Evolutionary conservation across 1,284 basidiomycete genomes (phyloP), one percentile per base, ranked within the genome.

Genomic region (Pseudozyma thailandica): DNA sequence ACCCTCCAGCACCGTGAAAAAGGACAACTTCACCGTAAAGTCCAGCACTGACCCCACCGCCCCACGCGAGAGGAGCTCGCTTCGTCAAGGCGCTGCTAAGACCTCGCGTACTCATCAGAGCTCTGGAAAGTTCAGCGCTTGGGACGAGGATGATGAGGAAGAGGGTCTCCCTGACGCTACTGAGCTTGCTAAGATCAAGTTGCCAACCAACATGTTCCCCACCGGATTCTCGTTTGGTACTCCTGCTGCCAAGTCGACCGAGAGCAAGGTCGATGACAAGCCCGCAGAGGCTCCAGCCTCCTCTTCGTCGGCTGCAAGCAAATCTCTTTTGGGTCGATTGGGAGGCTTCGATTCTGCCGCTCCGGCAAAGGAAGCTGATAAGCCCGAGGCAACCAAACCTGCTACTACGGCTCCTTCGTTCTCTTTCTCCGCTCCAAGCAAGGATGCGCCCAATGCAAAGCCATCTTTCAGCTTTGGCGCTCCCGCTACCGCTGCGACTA

Each of bases 71-170:
- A 56, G 64, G 21, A 79, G 77, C n/a, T 75, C 75, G 9, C 64
- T 82, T 30, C 74, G 80, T 20, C 78, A 81, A 35, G 73, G 77
- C 5, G 59, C 77, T 1, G 69, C 70, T 27, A 82, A 82, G 64
- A 68, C 61, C 6, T 71, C 47, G 18, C 68, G 79, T 0, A 63
- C 62, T n/a, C 79, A 82, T 45, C 74, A 70, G 25, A 75, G 74
- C 27, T 79, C 79, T 21, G 80, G 80, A 26, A 72, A 78, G 37
- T 74, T 80, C 44, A 71, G 75, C 31, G 64, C 72, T 23, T 69
- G 75, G 75, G 74, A 76, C n/a, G 77, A 79, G 26, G 75, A 78
- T 16, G 78, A 75, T n/a, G 80, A 79, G 23, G 75, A 80, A 31
- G 77, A 80, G 7, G 77, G 74, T n/a, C 41, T 72, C 30, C 76